phyloP scores from a whole-genome alignment of 2,329 filamentous ascomycete species.

The Chaetothyriales sp. region DNA sequence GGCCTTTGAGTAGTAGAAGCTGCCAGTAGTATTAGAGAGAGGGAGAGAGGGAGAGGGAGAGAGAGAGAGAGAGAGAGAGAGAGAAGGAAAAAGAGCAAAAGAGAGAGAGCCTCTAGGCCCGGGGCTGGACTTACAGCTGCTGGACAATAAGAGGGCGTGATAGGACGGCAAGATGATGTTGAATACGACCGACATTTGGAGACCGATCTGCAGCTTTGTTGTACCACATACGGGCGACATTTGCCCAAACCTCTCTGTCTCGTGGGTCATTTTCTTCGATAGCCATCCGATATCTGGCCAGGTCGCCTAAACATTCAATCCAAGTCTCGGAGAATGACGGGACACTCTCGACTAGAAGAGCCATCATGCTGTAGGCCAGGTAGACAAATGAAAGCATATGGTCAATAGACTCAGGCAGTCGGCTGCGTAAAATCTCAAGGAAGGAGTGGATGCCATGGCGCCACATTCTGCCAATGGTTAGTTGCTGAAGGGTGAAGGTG shows the following conservation, averaged over 20 bases:
- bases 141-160: constrained; percentile 42
- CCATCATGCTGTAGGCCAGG: constrained; percentile 78
- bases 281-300: constrained; percentile 77
- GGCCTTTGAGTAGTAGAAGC: constrained; percentile 43
- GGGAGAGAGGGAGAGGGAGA: background rate
- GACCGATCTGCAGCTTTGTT: constrained; percentile 62
- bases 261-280: constrained; percentile 68
- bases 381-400: constrained; percentile 90
- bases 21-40: background rate
- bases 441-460: constrained; percentile 78
- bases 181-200: constrained; percentile 61
- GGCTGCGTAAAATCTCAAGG: constrained; percentile 58
- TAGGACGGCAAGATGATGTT: constrained; percentile 68
- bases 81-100: background rate
- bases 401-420: constrained; percentile 61
- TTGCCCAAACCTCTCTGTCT: constrained; percentile 67
- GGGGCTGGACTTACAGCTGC: constrained; percentile 16
- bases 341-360: constrained; percentile 70
- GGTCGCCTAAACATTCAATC: constrained; percentile 82
- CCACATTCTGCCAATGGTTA: constrained; percentile 53
- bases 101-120: no score
- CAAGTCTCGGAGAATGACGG: constrained; percentile 72
- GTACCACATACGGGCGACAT: constrained; percentile 71
- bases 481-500: no score
- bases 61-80: background rate